phyloP scores from a whole-genome alignment of 768 basidiomycete genomes.

The Chiua virens region DNA sequence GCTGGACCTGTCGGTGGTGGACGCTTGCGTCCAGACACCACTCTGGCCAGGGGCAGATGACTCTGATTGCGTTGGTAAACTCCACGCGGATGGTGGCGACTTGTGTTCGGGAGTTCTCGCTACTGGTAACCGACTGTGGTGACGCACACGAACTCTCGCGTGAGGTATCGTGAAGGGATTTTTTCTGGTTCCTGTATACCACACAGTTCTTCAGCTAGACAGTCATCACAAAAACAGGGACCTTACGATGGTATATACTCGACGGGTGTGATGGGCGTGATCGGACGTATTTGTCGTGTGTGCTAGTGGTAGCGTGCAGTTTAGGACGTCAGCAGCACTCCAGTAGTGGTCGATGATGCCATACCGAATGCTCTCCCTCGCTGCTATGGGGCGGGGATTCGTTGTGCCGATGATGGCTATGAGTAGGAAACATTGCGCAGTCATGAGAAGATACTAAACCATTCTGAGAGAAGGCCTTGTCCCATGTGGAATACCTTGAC shows the following conservation, averaged over 20 bases:
- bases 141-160: constrained; percentile 30
- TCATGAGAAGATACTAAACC: constrained; percentile 38
- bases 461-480: constrained; percentile 36
- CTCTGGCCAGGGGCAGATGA: constrained; percentile 24
- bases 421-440: constrained; percentile 32
- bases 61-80: constrained; percentile 39
- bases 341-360: constrained; percentile 9
- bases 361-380: constrained; percentile 29
- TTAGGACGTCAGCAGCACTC: constrained; percentile 11
- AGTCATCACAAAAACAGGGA: constrained; percentile 5
- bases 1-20: constrained; percentile 31
- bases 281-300: constrained; percentile 31
- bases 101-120: constrained; percentile 48
- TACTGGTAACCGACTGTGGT: constrained; percentile 36
- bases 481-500: constrained; percentile 38
- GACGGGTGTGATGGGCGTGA: constrained; percentile 37
- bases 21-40: constrained; percentile 28
- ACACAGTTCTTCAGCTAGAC: constrained; percentile 10
- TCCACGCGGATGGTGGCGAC: constrained; percentile 45
- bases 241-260: constrained; percentile 34
- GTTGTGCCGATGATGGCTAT: constrained; percentile 28
- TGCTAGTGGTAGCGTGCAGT: constrained; percentile 16
- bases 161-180: constrained; percentile 32
- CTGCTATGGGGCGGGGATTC: constrained; percentile 23
- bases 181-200: constrained; percentile 31